Evolutionary conservation across 176 grass and related monocot genomes (phyloP).

Genomic region (Ensete ventricosum): DNA sequence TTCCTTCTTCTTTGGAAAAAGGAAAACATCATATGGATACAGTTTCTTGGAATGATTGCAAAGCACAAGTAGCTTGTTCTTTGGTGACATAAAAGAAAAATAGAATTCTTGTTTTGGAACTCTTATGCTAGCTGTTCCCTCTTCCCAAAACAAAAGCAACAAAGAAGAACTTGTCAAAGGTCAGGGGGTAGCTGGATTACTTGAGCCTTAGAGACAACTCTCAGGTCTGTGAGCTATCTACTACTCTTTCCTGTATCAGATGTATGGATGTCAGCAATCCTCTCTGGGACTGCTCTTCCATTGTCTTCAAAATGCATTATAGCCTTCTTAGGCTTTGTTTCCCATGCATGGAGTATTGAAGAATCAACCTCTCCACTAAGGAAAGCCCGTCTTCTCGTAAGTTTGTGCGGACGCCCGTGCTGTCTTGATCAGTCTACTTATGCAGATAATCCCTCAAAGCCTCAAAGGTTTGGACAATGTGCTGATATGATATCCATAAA

Average conservation of each 20-base stretch:
- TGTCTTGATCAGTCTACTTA: conserved; percentile 44
- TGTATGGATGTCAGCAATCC: conserved; percentile 53
- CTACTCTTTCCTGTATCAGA: conserved; percentile 33
- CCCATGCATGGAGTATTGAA: conserved; percentile 53
- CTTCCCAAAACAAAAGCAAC: neutral
- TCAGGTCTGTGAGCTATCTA: conserved; percentile 29
- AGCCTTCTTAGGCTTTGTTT: conserved; percentile 50
- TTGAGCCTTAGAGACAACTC: conserved; percentile 54
- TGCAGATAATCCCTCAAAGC: conserved; percentile 62
- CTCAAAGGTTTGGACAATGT: conserved; percentile 44
- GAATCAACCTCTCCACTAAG: conserved; percentile 43
- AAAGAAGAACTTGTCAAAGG: conserved; percentile 27
- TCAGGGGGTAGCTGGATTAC: conserved; percentile 30
- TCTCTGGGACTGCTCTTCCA: conserved; percentile 58
- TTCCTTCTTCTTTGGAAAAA: no score
- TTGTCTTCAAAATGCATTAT: conserved; percentile 57
- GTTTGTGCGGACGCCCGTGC: conserved; percentile 55
- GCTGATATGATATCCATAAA: conserved; percentile 20
- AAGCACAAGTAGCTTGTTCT: neutral
- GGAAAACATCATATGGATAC: no score
- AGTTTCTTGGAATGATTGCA: neutral
- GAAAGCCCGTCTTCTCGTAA: conserved; percentile 82
- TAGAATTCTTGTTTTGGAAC: neutral
- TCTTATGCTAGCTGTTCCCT: neutral
- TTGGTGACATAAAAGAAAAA: neutral